phyloP scores from a whole-genome alignment of 176 grass and related monocot species.

The Aegilops bicornis region DNA sequence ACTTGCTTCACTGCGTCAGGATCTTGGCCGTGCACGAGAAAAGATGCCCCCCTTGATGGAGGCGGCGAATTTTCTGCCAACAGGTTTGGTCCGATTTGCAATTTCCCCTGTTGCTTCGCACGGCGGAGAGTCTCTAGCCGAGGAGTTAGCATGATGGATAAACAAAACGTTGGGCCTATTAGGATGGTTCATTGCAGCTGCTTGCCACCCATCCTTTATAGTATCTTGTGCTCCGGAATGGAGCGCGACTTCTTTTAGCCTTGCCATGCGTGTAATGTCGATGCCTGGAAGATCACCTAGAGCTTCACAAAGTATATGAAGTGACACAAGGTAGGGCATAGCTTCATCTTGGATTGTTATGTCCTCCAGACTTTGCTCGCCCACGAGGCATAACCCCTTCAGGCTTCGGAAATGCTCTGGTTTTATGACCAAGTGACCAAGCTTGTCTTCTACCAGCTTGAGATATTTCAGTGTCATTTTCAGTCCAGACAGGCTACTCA shows the following conservation, averaged over 20 bases:
- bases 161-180: slow-evolving; percentile 11
- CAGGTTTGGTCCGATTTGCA: background rate
- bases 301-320: background rate
- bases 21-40: background rate
- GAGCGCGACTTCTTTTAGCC: background rate
- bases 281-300: background rate
- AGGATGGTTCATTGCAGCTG: background rate
- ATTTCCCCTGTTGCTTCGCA: background rate
- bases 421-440: slow-evolving; percentile 1
- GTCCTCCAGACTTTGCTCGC: background rate
- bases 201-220: background rate
- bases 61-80: background rate
- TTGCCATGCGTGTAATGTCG: background rate
- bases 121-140: background rate
- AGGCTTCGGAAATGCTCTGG: background rate
- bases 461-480: slow-evolving; percentile 7
- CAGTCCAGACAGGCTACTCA: background rate
- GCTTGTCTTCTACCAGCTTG: background rate
- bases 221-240: background rate
- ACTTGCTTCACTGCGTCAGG: background rate
- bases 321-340: background rate
- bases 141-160: background rate
- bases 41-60: background rate
- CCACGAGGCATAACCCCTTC: background rate
- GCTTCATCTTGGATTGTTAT: background rate